Percentiles rank a stretch among this genome's conserved stretches.
phyloP scores from a whole-genome alignment of 169 alveolate genomes.

The Cryptosporidium ryanae region DNA sequence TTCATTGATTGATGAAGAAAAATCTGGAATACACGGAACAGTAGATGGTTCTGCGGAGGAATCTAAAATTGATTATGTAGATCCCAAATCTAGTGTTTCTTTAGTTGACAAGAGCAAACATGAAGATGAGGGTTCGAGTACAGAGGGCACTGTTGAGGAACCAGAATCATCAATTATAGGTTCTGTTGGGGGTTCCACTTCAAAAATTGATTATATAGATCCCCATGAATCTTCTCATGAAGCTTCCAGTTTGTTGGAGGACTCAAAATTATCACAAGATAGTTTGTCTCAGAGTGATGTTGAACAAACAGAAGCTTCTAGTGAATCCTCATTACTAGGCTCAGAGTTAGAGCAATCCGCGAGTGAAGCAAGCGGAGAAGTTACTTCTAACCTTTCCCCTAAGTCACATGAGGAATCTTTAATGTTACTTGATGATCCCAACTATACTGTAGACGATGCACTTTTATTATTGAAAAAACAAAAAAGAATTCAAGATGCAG shows the following conservation, averaged over 20 bases:
- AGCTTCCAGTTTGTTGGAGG: constrained; percentile 22
- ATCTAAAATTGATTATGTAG: not conserved
- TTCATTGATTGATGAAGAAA: not conserved
- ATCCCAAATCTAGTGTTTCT: not conserved
- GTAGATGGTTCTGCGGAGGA: not conserved
- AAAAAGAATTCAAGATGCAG: constrained; percentile 33
- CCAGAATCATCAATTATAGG: constrained; percentile 7
- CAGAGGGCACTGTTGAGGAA: no score
- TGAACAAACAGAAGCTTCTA: no score
- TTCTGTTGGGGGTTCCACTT: not conserved
- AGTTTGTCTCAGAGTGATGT: no score
- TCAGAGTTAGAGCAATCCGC: not conserved
- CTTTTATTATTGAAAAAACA: constrained; percentile 27
- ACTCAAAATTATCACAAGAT: not conserved
- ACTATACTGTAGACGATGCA: constrained; percentile 61
- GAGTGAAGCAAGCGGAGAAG: not conserved
- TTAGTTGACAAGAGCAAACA: not conserved
- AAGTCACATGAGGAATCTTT: no score
- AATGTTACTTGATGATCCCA: not conserved
- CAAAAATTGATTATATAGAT: not conserved
- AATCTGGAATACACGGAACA: not conserved
- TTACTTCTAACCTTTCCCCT: not conserved
- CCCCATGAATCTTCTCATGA: constrained; percentile 3
- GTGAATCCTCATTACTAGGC: no score
- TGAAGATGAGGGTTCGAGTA: no score